Base-by-base conservation (phyloP, 306 rosid species). In the Gleditsia sinensis region DNA sequence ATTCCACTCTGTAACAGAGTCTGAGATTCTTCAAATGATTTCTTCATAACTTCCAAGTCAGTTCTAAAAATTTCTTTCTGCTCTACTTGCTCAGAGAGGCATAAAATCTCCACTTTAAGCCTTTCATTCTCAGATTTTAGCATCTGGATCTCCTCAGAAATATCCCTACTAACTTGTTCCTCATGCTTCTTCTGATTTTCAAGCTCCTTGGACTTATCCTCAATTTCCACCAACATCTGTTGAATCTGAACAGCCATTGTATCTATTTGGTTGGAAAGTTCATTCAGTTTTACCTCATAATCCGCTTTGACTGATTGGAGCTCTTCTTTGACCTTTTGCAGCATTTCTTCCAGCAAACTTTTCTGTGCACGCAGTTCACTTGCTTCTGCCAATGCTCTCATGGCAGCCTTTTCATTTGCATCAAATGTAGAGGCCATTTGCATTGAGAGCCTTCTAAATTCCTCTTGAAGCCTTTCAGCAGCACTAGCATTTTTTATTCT, bases 381-480 rank as follows among this genome's bases (percentile, higher is more conserved):
- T 14, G 96, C 96, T 82, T 90, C 98, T 21, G 84, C 46, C 68
- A 90, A 58, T 21, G 96, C 95, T 69, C 83, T 85, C 74, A 82
- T 67, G 67, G 96, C 88, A 71, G 91, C 88, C 80, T 89, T 90
- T 84, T 92, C 96, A 37, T 90, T 92, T 57, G 95, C 95, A 3
- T 86, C 89, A 86, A 94, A 94, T 16, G 87, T 90, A 6, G 93
- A 86, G 32, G 88, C 86, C 94, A 94, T 92, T 83, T 94, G 98
- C 78, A 74, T 55, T 9, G 98, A 88, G 23, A 95, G 97, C 82
- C 86, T 83, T 85, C 42, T 86, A 46, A 92, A 86, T 79, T 95
- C 98, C 76, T 92, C 97, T 79, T 95, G 98, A 71, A 95, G 91
- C 81, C 80, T 88, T 82, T 92, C 94, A 25, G 97, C 99, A 42